Conservation (phyloP, 768 basidiomycete genomes). For the Auricularia sp. region DNA sequence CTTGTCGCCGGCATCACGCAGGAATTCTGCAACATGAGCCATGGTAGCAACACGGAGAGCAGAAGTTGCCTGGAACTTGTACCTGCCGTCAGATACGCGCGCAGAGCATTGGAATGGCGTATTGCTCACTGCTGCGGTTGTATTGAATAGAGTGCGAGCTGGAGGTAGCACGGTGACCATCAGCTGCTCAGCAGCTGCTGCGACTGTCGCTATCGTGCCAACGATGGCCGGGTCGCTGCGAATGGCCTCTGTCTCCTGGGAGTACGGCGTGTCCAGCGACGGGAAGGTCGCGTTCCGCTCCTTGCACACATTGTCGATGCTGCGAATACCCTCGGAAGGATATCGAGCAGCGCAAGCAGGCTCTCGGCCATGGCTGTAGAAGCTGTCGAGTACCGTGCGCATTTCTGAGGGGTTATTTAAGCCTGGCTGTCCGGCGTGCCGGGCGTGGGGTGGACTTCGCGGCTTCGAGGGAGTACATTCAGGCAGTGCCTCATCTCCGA, state of each 20-base stretch:
- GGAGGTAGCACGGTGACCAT: neutral
- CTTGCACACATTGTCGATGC: neutral
- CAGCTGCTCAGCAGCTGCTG: neutral
- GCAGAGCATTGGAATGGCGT: too few relatives aligned
- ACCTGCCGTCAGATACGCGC: too few relatives aligned
- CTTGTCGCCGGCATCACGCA: slow-evolving; percentile 49
- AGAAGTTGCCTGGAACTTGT: slow-evolving; percentile 16
- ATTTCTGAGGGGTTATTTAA: too few relatives aligned
- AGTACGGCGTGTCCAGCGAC: neutral
- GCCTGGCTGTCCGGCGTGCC: too few relatives aligned
- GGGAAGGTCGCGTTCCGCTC: neutral
- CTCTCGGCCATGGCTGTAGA: neutral
- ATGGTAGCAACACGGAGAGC: slow-evolving; percentile 67
- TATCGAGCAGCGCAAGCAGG: neutral
- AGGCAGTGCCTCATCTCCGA: neutral
- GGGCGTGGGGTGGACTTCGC: too few relatives aligned
- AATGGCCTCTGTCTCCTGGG: neutral
- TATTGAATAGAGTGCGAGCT: neutral
- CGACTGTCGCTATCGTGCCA: neutral
- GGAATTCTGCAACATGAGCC: slow-evolving; percentile 58
- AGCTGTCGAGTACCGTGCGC: too few relatives aligned
- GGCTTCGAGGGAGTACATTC: too few relatives aligned
- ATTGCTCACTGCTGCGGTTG: too few relatives aligned
- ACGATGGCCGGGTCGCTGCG: neutral
- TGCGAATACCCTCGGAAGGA: neutral